These are phyloP conservation scores for Diophrys appendiculata DNA, from an alignment of 73 alveolate species.

Conservation along the genomic window DNA sequence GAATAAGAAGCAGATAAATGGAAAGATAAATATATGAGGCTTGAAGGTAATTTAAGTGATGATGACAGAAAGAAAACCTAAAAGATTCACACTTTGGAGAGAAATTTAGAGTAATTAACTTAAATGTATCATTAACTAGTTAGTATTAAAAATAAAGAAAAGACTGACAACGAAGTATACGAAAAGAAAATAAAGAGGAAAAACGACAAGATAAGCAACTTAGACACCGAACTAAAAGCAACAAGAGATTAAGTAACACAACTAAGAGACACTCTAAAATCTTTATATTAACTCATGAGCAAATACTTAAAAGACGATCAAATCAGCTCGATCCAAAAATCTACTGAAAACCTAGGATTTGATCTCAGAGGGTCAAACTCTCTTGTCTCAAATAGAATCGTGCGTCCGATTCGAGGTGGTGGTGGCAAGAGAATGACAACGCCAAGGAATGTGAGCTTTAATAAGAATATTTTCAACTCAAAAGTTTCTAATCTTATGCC, in stretches of 20 bases:
- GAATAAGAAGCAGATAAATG: constrained; percentile 11
- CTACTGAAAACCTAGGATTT: too few relatives aligned
- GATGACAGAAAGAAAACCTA: constrained; percentile 8
- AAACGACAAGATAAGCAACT: not conserved
- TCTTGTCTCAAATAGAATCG: too few relatives aligned
- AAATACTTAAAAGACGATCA: not conserved
- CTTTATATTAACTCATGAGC: not conserved
- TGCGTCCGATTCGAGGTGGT: too few relatives aligned
- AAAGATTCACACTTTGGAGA: constrained; percentile 11
- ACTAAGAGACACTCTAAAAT: not conserved
- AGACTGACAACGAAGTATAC: constrained; percentile 7
- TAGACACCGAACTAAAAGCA: not conserved
- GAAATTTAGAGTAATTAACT: constrained; percentile 30
- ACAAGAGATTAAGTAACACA: not conserved
- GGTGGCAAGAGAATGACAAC: not conserved
- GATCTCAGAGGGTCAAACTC: too few relatives aligned
- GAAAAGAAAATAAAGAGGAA: constrained; percentile 18
- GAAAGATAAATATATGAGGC: not conserved
- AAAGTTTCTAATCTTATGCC: too few relatives aligned
- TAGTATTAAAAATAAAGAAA: not conserved
- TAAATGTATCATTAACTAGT: constrained; percentile 21
- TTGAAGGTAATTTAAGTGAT: constrained; percentile 7
- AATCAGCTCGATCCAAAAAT: too few relatives aligned
- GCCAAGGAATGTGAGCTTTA: not conserved
- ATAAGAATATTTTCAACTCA: not conserved